phyloP scores from a whole-genome alignment of 768 basidiomycete species.

The Podaxis mareebaensis region DNA sequence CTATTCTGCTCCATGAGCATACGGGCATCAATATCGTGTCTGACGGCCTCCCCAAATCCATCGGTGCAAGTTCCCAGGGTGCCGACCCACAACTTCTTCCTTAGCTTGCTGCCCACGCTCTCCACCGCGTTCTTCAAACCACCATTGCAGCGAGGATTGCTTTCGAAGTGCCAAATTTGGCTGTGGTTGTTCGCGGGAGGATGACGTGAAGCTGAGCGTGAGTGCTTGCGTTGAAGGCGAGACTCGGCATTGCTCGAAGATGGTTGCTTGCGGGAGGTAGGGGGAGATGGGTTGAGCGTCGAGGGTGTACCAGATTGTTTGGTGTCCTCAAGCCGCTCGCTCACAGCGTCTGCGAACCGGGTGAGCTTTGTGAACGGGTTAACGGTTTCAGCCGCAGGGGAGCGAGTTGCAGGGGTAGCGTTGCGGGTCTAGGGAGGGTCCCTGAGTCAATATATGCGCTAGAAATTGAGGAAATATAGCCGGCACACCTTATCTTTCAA shows the following conservation, averaged over 20 bases:
- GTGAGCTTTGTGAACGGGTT: conserved; percentile 61
- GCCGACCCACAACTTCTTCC: conserved; percentile 61
- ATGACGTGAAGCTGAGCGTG: conserved; percentile 54
- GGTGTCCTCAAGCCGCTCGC: conserved; percentile 13
- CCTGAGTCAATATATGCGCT: background rate
- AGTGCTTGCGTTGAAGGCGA: conserved; percentile 51
- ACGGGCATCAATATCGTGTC: conserved; percentile 54
- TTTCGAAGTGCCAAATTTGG: conserved; percentile 47
- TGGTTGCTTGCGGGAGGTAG: conserved; percentile 46
- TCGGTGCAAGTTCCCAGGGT: conserved; percentile 77
- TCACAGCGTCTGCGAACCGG: conserved; percentile 32
- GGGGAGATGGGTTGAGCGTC: conserved; percentile 17
- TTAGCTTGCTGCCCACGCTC: conserved; percentile 58
- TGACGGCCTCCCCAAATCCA: conserved; percentile 53
- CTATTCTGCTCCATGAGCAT: conserved; percentile 40
- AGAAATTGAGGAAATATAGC: background rate
- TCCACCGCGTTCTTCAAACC: conserved; percentile 82
- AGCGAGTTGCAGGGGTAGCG: conserved; percentile 38
- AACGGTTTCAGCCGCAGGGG: conserved; percentile 43
- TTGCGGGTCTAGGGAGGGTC: conserved; percentile 37
- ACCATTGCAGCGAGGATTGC: conserved; percentile 77
- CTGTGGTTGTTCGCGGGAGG: conserved; percentile 23
- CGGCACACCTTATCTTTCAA: conserved; percentile 60
- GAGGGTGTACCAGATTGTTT: conserved; percentile 3
- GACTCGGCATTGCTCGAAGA: conserved; percentile 45